A percentile compares a stretch with the other conserved stretches of the same genome.
phyloP scores from a whole-genome alignment of 352 stramenopile species.

The Pythium oligandrum region DNA sequence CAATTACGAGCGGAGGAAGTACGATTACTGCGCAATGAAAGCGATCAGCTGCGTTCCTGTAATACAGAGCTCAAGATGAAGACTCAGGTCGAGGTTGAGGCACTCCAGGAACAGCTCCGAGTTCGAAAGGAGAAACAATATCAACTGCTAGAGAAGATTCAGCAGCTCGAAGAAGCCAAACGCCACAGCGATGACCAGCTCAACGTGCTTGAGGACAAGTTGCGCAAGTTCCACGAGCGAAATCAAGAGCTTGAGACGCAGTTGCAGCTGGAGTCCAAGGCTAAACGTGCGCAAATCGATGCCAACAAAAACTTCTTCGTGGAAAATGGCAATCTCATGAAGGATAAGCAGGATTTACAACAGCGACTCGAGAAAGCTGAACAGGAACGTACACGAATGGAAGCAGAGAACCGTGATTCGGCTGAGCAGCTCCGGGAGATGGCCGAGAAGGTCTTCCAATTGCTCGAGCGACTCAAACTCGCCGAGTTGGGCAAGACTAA shows the following conservation, averaged over 20 bases:
- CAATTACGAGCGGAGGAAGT: slow-evolving; percentile 94
- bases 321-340: slow-evolving; percentile 71
- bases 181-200: slow-evolving; percentile 91
- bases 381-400: slow-evolving; percentile 91
- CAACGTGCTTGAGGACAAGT: slow-evolving; percentile 87
- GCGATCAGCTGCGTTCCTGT: slow-evolving; percentile 90
- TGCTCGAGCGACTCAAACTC: slow-evolving; percentile 94
- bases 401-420: slow-evolving; percentile 93
- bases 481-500: slow-evolving; percentile 96
- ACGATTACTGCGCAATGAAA: slow-evolving; percentile 81
- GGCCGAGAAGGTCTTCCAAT: slow-evolving; percentile 96
- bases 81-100: slow-evolving; percentile 93
- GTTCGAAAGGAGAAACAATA: slow-evolving; percentile 97
- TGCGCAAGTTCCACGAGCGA: slow-evolving; percentile 83
- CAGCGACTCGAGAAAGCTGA: slow-evolving; percentile 88
- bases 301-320: slow-evolving; percentile 90
- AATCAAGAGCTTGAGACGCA: slow-evolving; percentile 93
- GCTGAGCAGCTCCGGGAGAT: slow-evolving; percentile 95
- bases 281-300: slow-evolving; percentile 90
- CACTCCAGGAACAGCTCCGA: slow-evolving; percentile 94
- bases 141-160: slow-evolving; percentile 94
- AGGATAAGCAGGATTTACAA: slow-evolving; percentile 75
- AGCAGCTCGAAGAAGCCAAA: slow-evolving; percentile 92
- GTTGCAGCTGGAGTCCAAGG: slow-evolving; percentile 91
- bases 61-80: slow-evolving; percentile 94